Evolutionary conservation across 805 yeast species (phyloP).

Genomic region (Metschnikowia drakensbergensis): DNA sequence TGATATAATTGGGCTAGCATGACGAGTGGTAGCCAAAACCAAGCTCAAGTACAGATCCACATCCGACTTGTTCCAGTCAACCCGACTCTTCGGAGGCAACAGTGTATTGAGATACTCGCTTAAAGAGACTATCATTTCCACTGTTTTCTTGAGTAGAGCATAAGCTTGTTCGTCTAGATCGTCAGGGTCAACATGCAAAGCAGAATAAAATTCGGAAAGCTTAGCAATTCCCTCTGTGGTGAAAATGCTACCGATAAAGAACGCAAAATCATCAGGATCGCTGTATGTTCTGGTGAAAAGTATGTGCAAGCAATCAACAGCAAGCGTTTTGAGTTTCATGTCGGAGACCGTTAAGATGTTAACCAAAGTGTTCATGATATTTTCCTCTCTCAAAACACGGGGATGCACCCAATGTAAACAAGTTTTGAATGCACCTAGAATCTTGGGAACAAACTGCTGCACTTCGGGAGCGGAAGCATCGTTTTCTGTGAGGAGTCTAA

Average conservation of each 20-base stretch:
- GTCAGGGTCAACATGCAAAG: conserved; percentile 59
- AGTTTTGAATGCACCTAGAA: conserved; percentile 79
- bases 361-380: conserved; percentile 62
- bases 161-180: conserved; percentile 78
- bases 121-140: conserved; percentile 86
- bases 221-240: conserved; percentile 68
- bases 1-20: conserved; percentile 82
- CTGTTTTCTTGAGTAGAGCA: conserved; percentile 80
- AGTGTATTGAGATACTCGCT: conserved; percentile 69
- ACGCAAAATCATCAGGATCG: conserved; percentile 63
- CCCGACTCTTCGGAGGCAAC: conserved; percentile 31
- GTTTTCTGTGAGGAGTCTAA: conserved; percentile 31
- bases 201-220: conserved; percentile 58
- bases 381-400: conserved; percentile 60
- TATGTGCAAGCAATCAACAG: conserved; percentile 88
- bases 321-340: conserved; percentile 69
- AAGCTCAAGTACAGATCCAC: conserved; percentile 65
- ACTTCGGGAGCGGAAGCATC: conserved; percentile 26
- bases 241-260: conserved; percentile 76
- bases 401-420: conserved; percentile 92
- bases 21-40: conserved; percentile 75
- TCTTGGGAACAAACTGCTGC: conserved; percentile 54
- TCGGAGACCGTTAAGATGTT: conserved; percentile 54
- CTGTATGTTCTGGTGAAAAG: conserved; percentile 76
- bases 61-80: conserved; percentile 56